Evolutionary conservation across 208 protist species (phyloP), one percentile per base, ranked within the genome.

Genomic region (Acanthamoeba healyi): DNA sequence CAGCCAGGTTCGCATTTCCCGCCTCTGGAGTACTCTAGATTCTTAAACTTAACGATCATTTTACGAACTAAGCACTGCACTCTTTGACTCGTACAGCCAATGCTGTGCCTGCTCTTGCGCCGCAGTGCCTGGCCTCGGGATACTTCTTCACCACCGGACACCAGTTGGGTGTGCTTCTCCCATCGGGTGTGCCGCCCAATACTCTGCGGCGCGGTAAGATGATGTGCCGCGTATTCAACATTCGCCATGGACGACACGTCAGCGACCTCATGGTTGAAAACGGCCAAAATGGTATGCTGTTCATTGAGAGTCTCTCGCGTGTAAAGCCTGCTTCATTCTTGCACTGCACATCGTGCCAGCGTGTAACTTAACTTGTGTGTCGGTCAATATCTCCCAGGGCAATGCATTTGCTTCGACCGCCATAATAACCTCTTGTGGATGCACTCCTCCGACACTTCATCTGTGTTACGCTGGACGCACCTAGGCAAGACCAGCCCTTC

Each of bases 181-280:
- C 77, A 6, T 38, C 77, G 34, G 77, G 77, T 10, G 46, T 86
- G 46, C 77, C 77, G 24, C 77, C 77, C 5, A 86, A 86, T 24
- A 61, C 77, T 15, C 46, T 86, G 44, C 77, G 77, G 42, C 40
- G 77, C 44, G 32, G 32, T 26, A 86, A 58, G 77, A 58, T 61
- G 44, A 86, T 86, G 77, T 86, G 77, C 42, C 77, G 77, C 29
- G 44, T 86, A 24, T 86, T 86, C 77, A 86, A 58, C 46, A 86
- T 86, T 29, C 77, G 77, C 26, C 77, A 86, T 6, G 77, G 77
- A 17, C 40, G 77, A 3, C 77, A 86, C 77, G 32, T 86, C 38
- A 51, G 42, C 77, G 77, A 86, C 26, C 77, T 86, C 44, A 58
- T 86, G 77, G 77, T 86, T 4, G 77, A 86, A 44, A 86, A 86